A percentile compares a stretch with the other conserved stretches of the same genome.
These are phyloP conservation scores for Xylona heveae DNA, from an alignment of 495 filamentous ascomycete species.

Conservation along the genomic window DNA sequence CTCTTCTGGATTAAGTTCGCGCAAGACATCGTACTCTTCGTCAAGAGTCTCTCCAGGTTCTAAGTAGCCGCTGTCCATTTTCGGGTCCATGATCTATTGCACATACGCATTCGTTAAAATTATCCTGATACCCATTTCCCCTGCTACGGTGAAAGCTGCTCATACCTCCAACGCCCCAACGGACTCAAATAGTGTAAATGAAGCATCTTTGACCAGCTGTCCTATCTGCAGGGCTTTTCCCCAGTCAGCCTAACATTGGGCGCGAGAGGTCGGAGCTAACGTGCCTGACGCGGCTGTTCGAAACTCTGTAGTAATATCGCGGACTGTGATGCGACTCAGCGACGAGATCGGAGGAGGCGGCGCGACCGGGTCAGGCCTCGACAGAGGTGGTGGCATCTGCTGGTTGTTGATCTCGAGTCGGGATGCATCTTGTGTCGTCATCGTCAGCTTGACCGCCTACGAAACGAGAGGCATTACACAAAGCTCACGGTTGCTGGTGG, in stretches of 20 bases:
- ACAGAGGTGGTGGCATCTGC: slow-evolving; percentile 1
- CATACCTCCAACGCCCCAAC: slow-evolving; percentile 88
- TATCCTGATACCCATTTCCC: background rate
- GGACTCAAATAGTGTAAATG: slow-evolving; percentile 81
- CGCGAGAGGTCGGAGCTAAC: slow-evolving; percentile 7
- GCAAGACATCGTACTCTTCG: slow-evolving; percentile 63
- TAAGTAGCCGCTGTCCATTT: slow-evolving; percentile 89
- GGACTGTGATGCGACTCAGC: slow-evolving; percentile 30
- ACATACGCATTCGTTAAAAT: slow-evolving; percentile 1
- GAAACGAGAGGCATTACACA: too few species aligned
- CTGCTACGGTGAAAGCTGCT: slow-evolving; percentile 10
- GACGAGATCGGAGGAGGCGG: too few species aligned
- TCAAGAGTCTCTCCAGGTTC: slow-evolving; percentile 58
- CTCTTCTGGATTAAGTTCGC: slow-evolving; percentile 49
- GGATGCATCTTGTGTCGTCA: too few species aligned
- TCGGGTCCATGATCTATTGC: slow-evolving; percentile 99
- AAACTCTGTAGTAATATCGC: slow-evolving; percentile 66
- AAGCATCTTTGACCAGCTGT: slow-evolving; percentile 80
- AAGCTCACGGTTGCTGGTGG: too few species aligned
- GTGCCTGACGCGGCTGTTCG: slow-evolving; percentile 44
- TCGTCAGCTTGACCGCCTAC: too few species aligned
- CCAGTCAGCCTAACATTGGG: background rate
- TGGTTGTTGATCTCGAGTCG: too few species aligned
- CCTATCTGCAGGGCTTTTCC: slow-evolving; percentile 48
- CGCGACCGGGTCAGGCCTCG: too few species aligned